phyloP scores from a whole-genome alignment of 2,329 filamentous ascomycete species.

The Penicillium italicum region DNA sequence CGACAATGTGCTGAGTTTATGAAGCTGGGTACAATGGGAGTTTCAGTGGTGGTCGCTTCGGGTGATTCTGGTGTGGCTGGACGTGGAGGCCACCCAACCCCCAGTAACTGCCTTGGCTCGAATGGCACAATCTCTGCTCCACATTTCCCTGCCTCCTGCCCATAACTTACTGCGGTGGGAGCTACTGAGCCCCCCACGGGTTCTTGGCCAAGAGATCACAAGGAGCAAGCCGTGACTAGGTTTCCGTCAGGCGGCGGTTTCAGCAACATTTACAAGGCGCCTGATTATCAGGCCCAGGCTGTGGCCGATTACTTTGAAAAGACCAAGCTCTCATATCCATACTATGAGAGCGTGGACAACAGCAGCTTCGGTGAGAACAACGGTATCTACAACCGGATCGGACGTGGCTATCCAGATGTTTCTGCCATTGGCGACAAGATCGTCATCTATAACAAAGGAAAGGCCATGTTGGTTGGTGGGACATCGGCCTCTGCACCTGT shows the following conservation, averaged over 20 bases:
- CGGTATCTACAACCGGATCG: slow-evolving; percentile 35
- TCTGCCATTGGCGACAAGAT: slow-evolving; percentile 38
- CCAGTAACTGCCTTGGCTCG: slow-evolving; percentile 34
- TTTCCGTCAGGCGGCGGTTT: slow-evolving; percentile 45
- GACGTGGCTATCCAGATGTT: slow-evolving; percentile 37
- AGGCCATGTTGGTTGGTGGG: slow-evolving; percentile 26
- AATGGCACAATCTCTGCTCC: slow-evolving; percentile 37
- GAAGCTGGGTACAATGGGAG: slow-evolving; percentile 50
- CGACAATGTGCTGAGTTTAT: slow-evolving; percentile 46
- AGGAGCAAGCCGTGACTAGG: slow-evolving; percentile 37
- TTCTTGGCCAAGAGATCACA: slow-evolving; percentile 26
- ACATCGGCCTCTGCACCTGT: slow-evolving; percentile 52
- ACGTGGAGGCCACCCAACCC: slow-evolving; percentile 26
- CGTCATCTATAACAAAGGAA: slow-evolving; percentile 27
- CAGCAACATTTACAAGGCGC: slow-evolving; percentile 41
- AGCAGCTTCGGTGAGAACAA: slow-evolving; percentile 27
- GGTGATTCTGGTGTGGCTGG: slow-evolving; percentile 47
- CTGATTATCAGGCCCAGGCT: slow-evolving; percentile 39
- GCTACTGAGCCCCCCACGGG: slow-evolving; percentile 37
- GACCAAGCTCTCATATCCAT: slow-evolving; percentile 25
- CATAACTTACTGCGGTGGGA: slow-evolving; percentile 38
- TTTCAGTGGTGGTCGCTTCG: slow-evolving; percentile 46
- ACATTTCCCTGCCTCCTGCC: slow-evolving; percentile 37
- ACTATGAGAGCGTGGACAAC: slow-evolving; percentile 34
- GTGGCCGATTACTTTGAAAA: slow-evolving; percentile 36